Evolutionary conservation across 257 asterid species (phyloP).

Genomic region (Lantana camara): DNA sequence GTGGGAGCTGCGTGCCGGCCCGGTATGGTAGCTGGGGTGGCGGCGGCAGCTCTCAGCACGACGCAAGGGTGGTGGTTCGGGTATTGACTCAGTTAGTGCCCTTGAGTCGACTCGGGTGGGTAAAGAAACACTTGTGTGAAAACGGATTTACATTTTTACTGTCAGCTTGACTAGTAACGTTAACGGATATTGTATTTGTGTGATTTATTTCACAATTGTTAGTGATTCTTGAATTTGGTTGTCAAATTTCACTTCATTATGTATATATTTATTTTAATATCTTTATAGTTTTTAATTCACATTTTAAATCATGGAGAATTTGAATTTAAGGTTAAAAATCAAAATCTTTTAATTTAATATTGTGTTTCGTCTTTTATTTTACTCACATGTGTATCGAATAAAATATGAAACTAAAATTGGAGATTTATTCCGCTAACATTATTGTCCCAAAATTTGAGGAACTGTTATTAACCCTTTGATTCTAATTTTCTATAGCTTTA

Average conservation of each 20-base stretch:
- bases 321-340: neutral
- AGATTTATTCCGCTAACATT: no score
- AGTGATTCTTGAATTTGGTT: neutral
- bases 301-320: neutral
- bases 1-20: constrained; percentile 24
- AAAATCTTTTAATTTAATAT: no score
- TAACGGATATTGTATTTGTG: neutral
- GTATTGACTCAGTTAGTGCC: constrained; percentile 76
- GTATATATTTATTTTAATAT: no score
- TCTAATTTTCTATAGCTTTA: no score
- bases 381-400: no score
- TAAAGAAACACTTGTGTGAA: constrained; percentile 9
- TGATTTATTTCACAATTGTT: no score
- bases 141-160: constrained; percentile 1
- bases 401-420: no score
- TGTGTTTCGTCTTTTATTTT: no score
- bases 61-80: constrained; percentile 88
- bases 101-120: constrained; percentile 35
- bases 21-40: neutral
- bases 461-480: no score
- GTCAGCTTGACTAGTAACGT: neutral
- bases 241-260: no score
- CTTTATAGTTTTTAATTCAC: neutral
- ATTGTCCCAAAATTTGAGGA: no score
- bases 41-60: constrained; percentile 29